These are phyloP conservation scores for Stephanodiscus minutulus DNA, from an alignment of 108 stramenopile genomes.

Conservation along the genomic window DNA sequence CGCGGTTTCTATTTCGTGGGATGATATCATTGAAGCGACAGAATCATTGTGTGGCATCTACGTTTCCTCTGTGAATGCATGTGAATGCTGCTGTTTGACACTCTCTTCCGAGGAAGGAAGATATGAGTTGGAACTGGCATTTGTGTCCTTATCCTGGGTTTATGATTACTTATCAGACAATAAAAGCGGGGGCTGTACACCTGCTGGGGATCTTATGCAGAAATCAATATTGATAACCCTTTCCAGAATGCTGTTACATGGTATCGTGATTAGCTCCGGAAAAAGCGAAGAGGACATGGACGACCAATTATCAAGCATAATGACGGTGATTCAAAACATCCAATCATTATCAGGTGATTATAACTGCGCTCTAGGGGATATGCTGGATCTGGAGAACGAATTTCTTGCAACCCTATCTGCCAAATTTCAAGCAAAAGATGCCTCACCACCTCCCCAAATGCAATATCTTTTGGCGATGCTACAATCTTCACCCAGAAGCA, in stretches of 20 bases:
- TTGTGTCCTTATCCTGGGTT: constrained; percentile 43
- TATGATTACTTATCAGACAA: constrained; percentile 31
- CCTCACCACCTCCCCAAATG: constrained; percentile 34
- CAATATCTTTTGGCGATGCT: constrained; percentile 45
- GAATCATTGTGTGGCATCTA: constrained; percentile 50
- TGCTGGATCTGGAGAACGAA: constrained; percentile 31
- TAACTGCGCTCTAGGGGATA: constrained; percentile 43
- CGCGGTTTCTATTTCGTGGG: neutral
- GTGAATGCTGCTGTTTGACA: constrained; percentile 19
- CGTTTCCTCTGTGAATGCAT: constrained; percentile 34
- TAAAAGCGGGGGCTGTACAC: neutral
- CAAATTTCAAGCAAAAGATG: constrained; percentile 19
- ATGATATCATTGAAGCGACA: constrained; percentile 39
- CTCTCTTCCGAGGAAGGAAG: constrained; percentile 3
- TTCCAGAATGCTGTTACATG: constrained; percentile 20
- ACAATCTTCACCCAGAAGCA: constrained; percentile 15
- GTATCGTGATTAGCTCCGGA: neutral
- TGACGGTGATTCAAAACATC: constrained; percentile 41
- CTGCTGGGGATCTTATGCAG: neutral
- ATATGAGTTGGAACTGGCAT: constrained; percentile 28
- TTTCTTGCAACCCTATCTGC: constrained; percentile 28
- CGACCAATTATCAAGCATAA: constrained; percentile 28
- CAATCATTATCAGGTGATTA: constrained; percentile 34
- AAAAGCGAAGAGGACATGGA: constrained; percentile 24
- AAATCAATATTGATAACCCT: constrained; percentile 21